These are phyloP conservation scores for Xylaria longipes DNA, from an alignment of 495 filamentous ascomycete species.

Conservation along the genomic window DNA sequence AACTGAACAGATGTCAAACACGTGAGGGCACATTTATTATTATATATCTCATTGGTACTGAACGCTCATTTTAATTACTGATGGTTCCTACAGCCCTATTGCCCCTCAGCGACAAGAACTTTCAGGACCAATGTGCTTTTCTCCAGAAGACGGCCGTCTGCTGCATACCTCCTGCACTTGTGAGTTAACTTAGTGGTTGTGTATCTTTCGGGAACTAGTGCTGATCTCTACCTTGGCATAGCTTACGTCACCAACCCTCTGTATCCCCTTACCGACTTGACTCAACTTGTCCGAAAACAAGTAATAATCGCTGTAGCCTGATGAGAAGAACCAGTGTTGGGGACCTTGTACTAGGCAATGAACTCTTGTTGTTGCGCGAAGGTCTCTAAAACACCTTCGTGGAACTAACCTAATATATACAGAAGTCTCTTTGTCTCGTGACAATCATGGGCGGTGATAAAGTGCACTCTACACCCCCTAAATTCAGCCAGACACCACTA, in stretches of 20 bases:
- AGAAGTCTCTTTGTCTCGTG: too few species aligned
- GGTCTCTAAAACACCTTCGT: too few species aligned
- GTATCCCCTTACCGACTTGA: not conserved
- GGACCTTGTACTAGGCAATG: too few species aligned
- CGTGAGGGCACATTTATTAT: not conserved
- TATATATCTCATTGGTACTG: not conserved
- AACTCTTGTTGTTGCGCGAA: too few species aligned
- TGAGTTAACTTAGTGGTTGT: not conserved
- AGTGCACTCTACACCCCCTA: too few species aligned
- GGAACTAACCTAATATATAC: too few species aligned
- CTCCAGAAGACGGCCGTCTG: conserved; percentile 7
- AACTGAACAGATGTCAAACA: not conserved
- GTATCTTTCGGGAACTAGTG: too few species aligned
- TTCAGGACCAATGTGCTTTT: conserved; percentile 9
- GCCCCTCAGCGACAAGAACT: conserved; percentile 6
- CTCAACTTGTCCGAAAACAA: not conserved
- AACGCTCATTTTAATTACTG: not conserved
- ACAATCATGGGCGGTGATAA: too few species aligned
- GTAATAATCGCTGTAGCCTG: not conserved
- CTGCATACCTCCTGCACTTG: not conserved
- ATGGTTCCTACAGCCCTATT: not conserved
- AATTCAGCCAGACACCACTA: too few species aligned
- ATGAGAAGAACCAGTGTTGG: not conserved
- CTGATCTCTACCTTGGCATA: not conserved
- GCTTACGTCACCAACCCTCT: not conserved